Evolutionary conservation across 768 basidiomycete species (phyloP), one percentile per base, ranked within the genome.

Genomic region (Arthromyces matolae): DNA sequence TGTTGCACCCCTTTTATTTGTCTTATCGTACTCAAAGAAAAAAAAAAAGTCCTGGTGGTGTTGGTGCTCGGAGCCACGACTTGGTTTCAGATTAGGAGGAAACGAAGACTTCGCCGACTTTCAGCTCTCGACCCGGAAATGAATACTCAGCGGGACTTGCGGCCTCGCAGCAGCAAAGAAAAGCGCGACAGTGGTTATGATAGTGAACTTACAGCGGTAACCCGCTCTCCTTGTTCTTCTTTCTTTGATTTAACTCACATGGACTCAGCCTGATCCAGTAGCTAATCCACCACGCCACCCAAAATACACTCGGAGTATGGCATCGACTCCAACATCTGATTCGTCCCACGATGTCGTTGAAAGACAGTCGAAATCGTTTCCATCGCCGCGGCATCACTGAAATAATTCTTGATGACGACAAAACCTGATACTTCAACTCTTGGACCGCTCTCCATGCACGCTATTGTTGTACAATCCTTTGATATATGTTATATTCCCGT

Each of bases 311-410:
- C 46, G 46, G 20, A 45, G 45, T 31, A 35, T 29, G 25, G 41
- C 40, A 9, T 43, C 49, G 40, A 47, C 55, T 16, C 51, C 57
- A 14, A 57, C 59, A 28, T 60, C 24, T 19, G 39, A 48, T 14
- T 5, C 55, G 5, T 54, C 63, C 32, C 61, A 64, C 45, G 54
- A 60, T 33, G 61, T 62, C 16, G 57, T 56, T 44, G 50, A 51
- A n/a, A 13, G 22, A 3, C 55, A 56, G 18, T 58, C 61, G 14
- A 59, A 62, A 35, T 61, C 64, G 34, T 64, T 58, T 4, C 22
- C 45, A 33, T 31, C 42, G 25, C 63, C 63, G 27, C 61, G 60
- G 39, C 66, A 68, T 42, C 65, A 68, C 42, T 68, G 65, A 65
- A 59, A n/a, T n/a, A n/a, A 64, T 20, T 49, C 55, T 31, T 59